Base-by-base conservation (phyloP, 2,329 filamentous ascomycete genomes). In the Ascochyta lentis region DNA sequence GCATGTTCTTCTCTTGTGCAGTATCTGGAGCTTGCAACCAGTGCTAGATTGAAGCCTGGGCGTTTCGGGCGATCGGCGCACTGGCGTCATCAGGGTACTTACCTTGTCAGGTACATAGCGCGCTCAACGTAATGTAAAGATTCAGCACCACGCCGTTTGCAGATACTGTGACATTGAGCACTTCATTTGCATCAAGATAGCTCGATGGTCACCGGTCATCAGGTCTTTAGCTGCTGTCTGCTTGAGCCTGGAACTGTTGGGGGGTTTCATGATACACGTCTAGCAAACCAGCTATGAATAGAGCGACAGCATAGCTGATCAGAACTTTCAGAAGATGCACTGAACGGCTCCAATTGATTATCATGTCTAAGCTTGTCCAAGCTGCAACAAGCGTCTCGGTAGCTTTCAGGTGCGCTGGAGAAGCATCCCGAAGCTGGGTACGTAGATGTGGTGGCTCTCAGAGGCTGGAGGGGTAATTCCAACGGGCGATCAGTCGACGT, bases 21-120 rank as follows among this genome's bases (percentile, higher is more conserved):
- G 16, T 26, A 31, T 44, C 31, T 22, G 26, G 16, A 46, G 27
- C 6, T 19, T 31, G 16, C 12, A 27, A n/a, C 8, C 23, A 26
- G 24, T 29, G 42, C 29, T 33, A 22, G 39, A 26, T n/a, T 15
- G 24, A 15, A 41, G 29, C 34, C 48, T 51, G 38, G 47, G 53
- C 47, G 8, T 34, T 50, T 29, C 6, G 47, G 41, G 38, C 42
- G 53, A 56, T 56, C 53, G 47, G 38, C 53, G 47, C 53, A 50
- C 37, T 55, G 52, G 53, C 53, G 53, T 56, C 53, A 56, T 56
- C 38, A 51, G 53, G 53, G 47, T 55, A 19, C 47, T 49, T 50
- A 41, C 46, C 53, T 42, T 38, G 53, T 50, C 53, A 56, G 47
- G 53, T 31, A 50, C 47, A 51, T 50, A 56, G 53, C 53, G 53